A percentile compares a stretch with the other conserved stretches of the same genome.
Evolutionary conservation across 345 rosid genomes (phyloP).

Genomic region (Odontarrhena argentea): DNA sequence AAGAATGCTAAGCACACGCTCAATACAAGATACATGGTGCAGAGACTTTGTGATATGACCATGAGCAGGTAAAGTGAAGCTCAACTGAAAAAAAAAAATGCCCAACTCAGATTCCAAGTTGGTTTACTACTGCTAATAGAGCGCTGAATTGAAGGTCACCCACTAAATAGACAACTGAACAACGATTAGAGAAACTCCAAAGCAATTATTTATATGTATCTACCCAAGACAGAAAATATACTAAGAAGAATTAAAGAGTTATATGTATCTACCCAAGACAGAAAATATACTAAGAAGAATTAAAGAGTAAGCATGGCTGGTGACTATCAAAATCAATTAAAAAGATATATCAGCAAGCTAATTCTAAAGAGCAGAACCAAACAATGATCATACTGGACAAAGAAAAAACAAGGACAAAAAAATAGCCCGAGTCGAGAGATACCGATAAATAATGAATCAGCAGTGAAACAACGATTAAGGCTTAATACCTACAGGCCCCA

Average conservation of each 20-base stretch:
- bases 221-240: background rate
- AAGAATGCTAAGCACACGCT: slow-evolving; percentile 1
- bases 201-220: slow-evolving; percentile 3
- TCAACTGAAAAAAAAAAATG: background rate
- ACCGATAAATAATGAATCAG: slow-evolving; percentile 4
- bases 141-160: slow-evolving; percentile 1
- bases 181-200: background rate
- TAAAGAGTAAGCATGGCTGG: background rate
- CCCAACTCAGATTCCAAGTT: slow-evolving; percentile 23
- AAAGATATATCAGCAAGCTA: slow-evolving; percentile 21
- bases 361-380: slow-evolving; percentile 13
- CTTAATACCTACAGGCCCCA: slow-evolving; percentile 18
- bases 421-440: slow-evolving; percentile 6
- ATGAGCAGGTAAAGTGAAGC: background rate
- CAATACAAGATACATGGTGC: slow-evolving; percentile 9
- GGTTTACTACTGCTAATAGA: slow-evolving; percentile 16
- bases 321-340: slow-evolving; percentile 22
- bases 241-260: slow-evolving; percentile 17
- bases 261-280: background rate
- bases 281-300: slow-evolving; percentile 13
- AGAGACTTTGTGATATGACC: slow-evolving; percentile 17
- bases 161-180: slow-evolving; percentile 13
- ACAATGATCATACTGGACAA: background rate
- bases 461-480: slow-evolving; percentile 22
- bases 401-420: background rate